Evolutionary conservation across 176 grass and related monocot genomes (phyloP), one percentile per base, ranked within the genome.

Genomic region (Elymus sibiricus): DNA sequence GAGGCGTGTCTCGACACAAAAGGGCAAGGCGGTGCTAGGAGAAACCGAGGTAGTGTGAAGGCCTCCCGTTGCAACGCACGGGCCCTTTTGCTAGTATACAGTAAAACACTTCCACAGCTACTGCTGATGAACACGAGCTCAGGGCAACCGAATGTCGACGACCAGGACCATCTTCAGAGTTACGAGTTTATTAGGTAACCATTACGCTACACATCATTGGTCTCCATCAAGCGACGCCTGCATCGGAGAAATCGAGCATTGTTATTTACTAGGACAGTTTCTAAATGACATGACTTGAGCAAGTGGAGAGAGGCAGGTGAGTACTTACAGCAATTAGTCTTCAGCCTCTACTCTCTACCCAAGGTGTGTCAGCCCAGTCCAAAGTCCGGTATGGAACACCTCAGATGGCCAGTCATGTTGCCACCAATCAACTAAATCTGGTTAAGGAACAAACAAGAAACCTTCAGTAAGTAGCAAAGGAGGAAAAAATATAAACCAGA

Each of bases 351-450:
- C 65, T 86, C 68, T 82, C 68, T 86, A 38, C n/a, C 56, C 3
- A 82, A 26, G 28, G 64, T 42, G 21, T 64, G 8, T 77, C 32
- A 67, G 16, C 55, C 72, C 1, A 2, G 26, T 70, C 39, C 2
- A 1, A 31, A 15, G 56, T 7, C 37, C 25, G 19, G 63, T 22
- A 78, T 27, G 72, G 63, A 83, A 88, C 79, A 83, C 73, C 46
- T 37, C 14, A 43, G 40, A 43, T 42, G 43, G 82, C 17, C 44
- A 15, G 43, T 8, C 12, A 24, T 21, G 65, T 47, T 46, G 61
- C 72, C 79, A 34, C 40, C 31, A 64, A 34, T 86, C 73, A 90
- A 25, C 19, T 65, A 44, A 22, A 84, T 31, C 83, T 68, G 74
- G 5, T 56, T 21, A 51, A 69, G 11, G 8, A 76, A 2, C 14